These are phyloP conservation scores for Tuber melanosporum DNA, from an alignment of 495 filamentous ascomycete genomes.

Conservation along the genomic window DNA sequence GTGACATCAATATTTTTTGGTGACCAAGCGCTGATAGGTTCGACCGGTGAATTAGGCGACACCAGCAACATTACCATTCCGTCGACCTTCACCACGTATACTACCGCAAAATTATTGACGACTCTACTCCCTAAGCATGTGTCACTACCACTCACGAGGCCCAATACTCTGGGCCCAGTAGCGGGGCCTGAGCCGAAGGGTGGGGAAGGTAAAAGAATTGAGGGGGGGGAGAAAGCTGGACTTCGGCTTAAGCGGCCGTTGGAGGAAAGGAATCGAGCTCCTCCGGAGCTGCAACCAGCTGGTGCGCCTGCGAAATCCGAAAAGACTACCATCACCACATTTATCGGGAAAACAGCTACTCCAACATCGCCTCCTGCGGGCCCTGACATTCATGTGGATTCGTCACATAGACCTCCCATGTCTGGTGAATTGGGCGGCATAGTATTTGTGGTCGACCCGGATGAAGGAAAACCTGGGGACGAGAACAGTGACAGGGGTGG, in stretches of 20 bases:
- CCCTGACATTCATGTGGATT: slow-evolving; percentile 20
- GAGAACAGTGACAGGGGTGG: slow-evolving; percentile 13
- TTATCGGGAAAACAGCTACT: slow-evolving; percentile 33
- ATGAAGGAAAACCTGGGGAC: slow-evolving; percentile 17
- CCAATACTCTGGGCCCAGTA: slow-evolving; percentile 43
- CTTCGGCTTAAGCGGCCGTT: slow-evolving; percentile 28
- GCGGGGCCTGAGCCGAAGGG: slow-evolving; percentile 48
- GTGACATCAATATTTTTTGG: slow-evolving; percentile 9
- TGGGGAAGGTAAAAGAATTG: slow-evolving; percentile 44
- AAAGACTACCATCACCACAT: slow-evolving; percentile 19
- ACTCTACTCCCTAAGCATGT: slow-evolving; percentile 51
- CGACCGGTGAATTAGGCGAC: slow-evolving; percentile 52
- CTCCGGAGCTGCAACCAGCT: slow-evolving; percentile 7
- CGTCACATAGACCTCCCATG: slow-evolving; percentile 27
- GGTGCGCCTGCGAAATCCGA: slow-evolving; percentile 22
- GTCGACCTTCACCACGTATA: slow-evolving; percentile 88
- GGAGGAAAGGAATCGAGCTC: slow-evolving; percentile 9
- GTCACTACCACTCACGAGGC: slow-evolving; percentile 4
- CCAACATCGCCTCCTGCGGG: slow-evolving; percentile 22
- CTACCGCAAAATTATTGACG: slow-evolving; percentile 86
- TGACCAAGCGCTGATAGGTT: slow-evolving; percentile 5
- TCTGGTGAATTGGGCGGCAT: slow-evolving; percentile 24
- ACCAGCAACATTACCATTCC: slow-evolving; percentile 92
- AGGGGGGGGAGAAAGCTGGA: slow-evolving; percentile 39
- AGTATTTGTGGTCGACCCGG: slow-evolving; percentile 19